Percentiles rank a stretch among this genome's conserved stretches.
Conservation (phyloP, 2,329 filamentous ascomycete species). For the Rhexocercosporidium sp. region DNA sequence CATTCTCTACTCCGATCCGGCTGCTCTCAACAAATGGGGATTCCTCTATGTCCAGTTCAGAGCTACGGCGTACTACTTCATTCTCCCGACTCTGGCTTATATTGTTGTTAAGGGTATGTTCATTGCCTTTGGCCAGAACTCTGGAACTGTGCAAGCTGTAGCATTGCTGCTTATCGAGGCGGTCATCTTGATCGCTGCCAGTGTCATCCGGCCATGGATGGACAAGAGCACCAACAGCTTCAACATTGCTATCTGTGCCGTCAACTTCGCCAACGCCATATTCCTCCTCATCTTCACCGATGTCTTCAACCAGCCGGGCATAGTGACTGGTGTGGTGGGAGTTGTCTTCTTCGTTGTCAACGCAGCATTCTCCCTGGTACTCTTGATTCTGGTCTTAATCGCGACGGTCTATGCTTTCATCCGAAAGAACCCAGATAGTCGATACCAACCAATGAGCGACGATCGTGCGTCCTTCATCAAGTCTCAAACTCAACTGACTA, state of each 20-base stretch:
- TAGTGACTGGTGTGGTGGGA: constrained; percentile 87
- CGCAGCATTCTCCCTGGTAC: constrained; percentile 79
- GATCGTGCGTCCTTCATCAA: constrained; percentile 98
- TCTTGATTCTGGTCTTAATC: constrained; percentile 82
- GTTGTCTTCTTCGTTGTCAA: constrained; percentile 90
- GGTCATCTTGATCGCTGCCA: constrained; percentile 75
- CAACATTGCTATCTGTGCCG: constrained; percentile 87
- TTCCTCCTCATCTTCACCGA: constrained; percentile 89
- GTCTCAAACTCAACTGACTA: constrained; percentile 85
- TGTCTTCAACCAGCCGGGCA: constrained; percentile 80
- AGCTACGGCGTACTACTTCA: constrained; percentile 94
- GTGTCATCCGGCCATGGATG: constrained; percentile 92
- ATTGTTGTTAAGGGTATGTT: constrained; percentile 89
- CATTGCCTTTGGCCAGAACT: constrained; percentile 78
- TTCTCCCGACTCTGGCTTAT: constrained; percentile 79
- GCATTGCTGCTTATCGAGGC: constrained; percentile 85
- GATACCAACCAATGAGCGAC: constrained; percentile 96
- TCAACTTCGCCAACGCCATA: constrained; percentile 91
- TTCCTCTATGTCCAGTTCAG: constrained; percentile 98
- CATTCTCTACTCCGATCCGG: constrained; percentile 95
- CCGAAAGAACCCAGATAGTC: constrained; percentile 91
- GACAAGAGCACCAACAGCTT: constrained; percentile 98
- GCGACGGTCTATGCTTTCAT: constrained; percentile 80
- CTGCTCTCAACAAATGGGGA: constrained; percentile 95
- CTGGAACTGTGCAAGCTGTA: constrained; percentile 76